Evolutionary conservation across 2,329 filamentous ascomycete genomes (phyloP).

Genomic region (Colletotrichum acutatum): DNA sequence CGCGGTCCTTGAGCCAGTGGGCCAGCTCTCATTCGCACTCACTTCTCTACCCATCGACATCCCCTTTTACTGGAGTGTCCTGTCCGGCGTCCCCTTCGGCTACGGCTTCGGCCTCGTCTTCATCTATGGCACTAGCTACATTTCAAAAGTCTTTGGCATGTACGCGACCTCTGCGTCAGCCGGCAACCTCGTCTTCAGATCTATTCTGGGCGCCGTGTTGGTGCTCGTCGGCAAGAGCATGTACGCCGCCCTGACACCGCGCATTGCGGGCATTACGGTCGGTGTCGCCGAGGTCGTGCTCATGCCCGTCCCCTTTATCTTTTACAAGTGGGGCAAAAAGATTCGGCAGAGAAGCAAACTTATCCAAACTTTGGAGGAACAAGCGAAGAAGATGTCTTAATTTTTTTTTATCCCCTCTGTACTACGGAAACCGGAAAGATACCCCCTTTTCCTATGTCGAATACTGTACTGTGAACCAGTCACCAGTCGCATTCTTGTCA

Average conservation of each 20-base stretch:
- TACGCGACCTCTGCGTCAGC: conserved; percentile 73
- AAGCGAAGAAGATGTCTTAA: conserved; percentile 29
- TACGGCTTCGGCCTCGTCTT: conserved; percentile 72
- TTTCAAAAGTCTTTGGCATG: conserved; percentile 72
- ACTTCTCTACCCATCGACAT: conserved; percentile 68
- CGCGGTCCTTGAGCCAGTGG: conserved; percentile 66
- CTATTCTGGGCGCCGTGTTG: conserved; percentile 67
- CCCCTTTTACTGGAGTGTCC: conserved; percentile 70
- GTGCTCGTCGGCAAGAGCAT: conserved; percentile 70
- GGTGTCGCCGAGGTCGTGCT: conserved; percentile 54
- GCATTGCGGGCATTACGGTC: conserved; percentile 65
- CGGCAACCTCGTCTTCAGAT: conserved; percentile 70
- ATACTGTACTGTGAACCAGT: conserved; percentile 24
- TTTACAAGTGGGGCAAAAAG: conserved; percentile 55
- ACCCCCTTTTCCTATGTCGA: conserved; percentile 19
- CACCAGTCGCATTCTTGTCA: conserved; percentile 21
- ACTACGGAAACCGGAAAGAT: conserved; percentile 18
- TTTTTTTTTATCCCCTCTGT: background rate
- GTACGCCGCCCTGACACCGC: conserved; percentile 66
- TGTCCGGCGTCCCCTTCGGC: conserved; percentile 72
- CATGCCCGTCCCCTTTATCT: conserved; percentile 72
- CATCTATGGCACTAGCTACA: conserved; percentile 73
- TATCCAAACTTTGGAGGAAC: conserved; percentile 33
- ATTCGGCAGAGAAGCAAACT: conserved; percentile 33
- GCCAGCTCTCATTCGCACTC: conserved; percentile 74